Evolutionary conservation across 331 rosid species (phyloP).

Genomic region (Cydonia oblonga): DNA sequence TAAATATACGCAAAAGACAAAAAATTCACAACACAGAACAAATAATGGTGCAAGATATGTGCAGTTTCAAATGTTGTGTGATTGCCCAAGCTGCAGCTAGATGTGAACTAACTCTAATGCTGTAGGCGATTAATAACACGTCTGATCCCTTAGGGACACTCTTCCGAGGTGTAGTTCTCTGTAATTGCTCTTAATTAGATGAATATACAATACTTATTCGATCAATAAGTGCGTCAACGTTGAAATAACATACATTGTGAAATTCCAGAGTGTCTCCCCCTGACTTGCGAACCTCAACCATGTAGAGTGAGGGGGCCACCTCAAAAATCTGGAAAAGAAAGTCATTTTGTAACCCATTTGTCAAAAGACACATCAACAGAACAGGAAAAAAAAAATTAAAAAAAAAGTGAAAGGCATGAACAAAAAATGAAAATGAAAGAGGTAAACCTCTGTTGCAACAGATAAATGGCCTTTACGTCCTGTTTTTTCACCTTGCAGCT

Average conservation of each 20-base stretch:
- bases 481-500: constrained; percentile 73
- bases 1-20: not conserved
- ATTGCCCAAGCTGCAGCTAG: not conserved
- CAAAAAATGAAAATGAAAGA: not conserved
- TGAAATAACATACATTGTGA: constrained; percentile 47
- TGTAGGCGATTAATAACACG: not conserved
- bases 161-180: not conserved
- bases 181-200: not conserved
- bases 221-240: not conserved
- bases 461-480: constrained; percentile 94
- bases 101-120: not conserved
- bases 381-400: not conserved
- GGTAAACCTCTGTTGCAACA: constrained; percentile 71
- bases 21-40: not conserved
- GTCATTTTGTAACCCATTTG: not conserved
- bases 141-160: not conserved
- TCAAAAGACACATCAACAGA: not conserved
- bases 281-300: constrained; percentile 88
- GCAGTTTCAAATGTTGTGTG: not conserved
- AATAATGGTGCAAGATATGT: not conserved
- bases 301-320: constrained; percentile 85
- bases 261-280: constrained; percentile 91
- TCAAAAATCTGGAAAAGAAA: constrained; percentile 50
- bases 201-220: not conserved
- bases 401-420: not conserved